These are phyloP conservation scores for Alternaria rosae DNA, from an alignment of 2,329 filamentous ascomycete species.

Conservation along the genomic window DNA sequence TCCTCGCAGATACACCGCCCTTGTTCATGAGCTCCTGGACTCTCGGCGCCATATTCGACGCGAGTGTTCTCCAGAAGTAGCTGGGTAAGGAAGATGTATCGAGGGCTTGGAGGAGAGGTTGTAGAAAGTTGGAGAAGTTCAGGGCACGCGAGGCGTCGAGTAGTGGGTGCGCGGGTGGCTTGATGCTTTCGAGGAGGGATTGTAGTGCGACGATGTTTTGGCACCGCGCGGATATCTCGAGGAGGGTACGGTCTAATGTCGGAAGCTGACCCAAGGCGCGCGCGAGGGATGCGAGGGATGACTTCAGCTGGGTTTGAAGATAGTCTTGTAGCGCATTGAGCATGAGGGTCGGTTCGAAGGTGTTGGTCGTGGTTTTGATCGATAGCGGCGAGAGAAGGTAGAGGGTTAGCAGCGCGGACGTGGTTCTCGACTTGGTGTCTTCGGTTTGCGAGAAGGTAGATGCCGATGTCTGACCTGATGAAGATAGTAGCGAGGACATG, in stretches of 20 bases:
- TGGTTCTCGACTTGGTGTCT: slow-evolving; percentile 75
- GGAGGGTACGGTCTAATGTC: slow-evolving; percentile 79
- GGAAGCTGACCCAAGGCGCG: slow-evolving; percentile 81
- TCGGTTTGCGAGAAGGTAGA: slow-evolving; percentile 69
- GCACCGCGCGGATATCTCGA: slow-evolving; percentile 82
- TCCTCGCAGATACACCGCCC: slow-evolving; percentile 84
- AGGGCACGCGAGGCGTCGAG: slow-evolving; percentile 49
- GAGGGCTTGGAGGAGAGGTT: slow-evolving; percentile 75
- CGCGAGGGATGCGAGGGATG: slow-evolving; percentile 76
- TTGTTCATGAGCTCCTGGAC: slow-evolving; percentile 85
- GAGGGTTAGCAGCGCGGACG: slow-evolving; percentile 76
- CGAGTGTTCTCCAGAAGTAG: slow-evolving; percentile 93
- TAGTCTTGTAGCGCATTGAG: slow-evolving; percentile 81
- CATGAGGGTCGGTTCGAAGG: slow-evolving; percentile 73
- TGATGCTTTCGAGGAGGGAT: slow-evolving; percentile 73
- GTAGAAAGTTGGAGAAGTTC: slow-evolving; percentile 64
- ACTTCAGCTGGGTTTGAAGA: slow-evolving; percentile 80
- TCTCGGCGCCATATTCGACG: slow-evolving; percentile 74
- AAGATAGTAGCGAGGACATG: slow-evolving; percentile 64
- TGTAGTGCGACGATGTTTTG: slow-evolving; percentile 93
- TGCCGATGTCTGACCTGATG: slow-evolving; percentile 43
- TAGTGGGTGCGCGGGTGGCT: slow-evolving; percentile 73
- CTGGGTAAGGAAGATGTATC: slow-evolving; percentile 88
- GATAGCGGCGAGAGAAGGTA: slow-evolving; percentile 80
- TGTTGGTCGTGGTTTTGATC: slow-evolving; percentile 55